Base-by-base conservation (phyloP, 2,329 filamentous ascomycete genomes). In the Lecanicillium sp. region DNA sequence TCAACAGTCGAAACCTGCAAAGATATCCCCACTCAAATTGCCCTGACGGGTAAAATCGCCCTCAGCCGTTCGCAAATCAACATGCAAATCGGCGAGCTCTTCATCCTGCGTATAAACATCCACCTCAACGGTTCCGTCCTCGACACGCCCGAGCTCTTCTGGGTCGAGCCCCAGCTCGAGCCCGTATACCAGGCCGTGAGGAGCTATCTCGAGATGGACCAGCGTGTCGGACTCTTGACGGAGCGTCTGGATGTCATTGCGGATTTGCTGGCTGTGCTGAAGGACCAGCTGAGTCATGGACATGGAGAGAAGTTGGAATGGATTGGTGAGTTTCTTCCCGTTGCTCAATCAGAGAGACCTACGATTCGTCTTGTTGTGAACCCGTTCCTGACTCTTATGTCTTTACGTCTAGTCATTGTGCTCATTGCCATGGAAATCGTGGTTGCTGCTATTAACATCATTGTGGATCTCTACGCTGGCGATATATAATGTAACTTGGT, bases 81-180 rank as follows among this genome's bases (percentile, higher is more conserved):
- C 69, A 97, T 97, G 89, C 89, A 97, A 64, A 96, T 98, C 44
- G 92, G 92, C 58, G 89, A 98, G 66, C 77, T 98, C 39, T 98
- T 98, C 62, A 97, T 98, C 56, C 69, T 98, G 22, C 80, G 92
- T 44, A 97, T 98, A 66, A 96, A 92, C 60, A 97, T 98, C 55
- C 94, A 98, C 64, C 74, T 98, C 36, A 95, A 97, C 60, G 92
- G 92, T 25, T 94, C 87, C 20, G 89, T 98, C 5, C 81, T 98
- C 29, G 92, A 98, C 60, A 94, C 89, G 9, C 92, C 92, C 0
- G 92, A 98, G 64, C 74, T 98, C 30, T 97, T 98, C 74, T 98
- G 92, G 92, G 86, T 90, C 22, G 92, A 98, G 63, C 92, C 92
- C 8, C 89, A 96, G 61, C 74, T 98, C 6, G 92, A 98, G 55